These are phyloP conservation scores for Dentipellis sp. DNA, from an alignment of 768 basidiomycete genomes.

Conservation along the genomic window DNA sequence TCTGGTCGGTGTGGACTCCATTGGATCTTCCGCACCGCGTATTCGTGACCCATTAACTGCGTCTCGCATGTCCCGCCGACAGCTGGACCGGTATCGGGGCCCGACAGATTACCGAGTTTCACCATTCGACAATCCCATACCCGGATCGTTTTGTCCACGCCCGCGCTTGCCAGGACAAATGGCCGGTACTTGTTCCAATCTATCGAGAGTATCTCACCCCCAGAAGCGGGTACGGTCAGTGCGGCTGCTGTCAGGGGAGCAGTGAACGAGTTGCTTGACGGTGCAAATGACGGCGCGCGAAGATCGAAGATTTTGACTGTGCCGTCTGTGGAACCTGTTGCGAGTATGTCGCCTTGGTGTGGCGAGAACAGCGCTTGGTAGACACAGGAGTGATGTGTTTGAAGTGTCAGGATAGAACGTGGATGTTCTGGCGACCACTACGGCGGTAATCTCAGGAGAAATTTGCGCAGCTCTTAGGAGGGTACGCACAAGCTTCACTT, in stretches of 20 bases:
- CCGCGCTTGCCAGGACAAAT: conserved; percentile 64
- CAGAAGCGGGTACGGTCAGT: conserved; percentile 70
- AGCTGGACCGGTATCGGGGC: conserved; percentile 27
- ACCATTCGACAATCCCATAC: conserved; percentile 90
- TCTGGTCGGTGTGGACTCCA: conserved; percentile 80
- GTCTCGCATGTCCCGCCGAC: conserved; percentile 69
- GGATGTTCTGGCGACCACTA: conserved; percentile 86
- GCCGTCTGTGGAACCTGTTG: conserved; percentile 83
- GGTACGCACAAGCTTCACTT: conserved; percentile 69
- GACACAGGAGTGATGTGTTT: conserved; percentile 78
- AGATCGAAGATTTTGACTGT: conserved; percentile 78
- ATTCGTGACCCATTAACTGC: conserved; percentile 77
- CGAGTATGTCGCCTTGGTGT: conserved; percentile 73
- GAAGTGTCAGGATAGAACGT: conserved; percentile 70
- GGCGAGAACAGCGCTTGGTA: conserved; percentile 92
- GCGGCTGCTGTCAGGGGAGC: conserved; percentile 61
- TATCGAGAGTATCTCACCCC: conserved; percentile 68
- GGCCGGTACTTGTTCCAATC: conserved; percentile 95
- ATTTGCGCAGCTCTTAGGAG: neutral
- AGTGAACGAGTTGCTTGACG: conserved; percentile 46
- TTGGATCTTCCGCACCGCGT: conserved; percentile 80
- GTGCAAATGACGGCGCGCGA: conserved; percentile 51
- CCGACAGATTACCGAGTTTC: conserved; percentile 33
- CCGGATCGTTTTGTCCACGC: conserved; percentile 68
- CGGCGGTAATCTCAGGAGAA: neutral